Base-by-base conservation (phyloP, 208 protist species). In the Acanthamoeba culbertsoni region DNA sequence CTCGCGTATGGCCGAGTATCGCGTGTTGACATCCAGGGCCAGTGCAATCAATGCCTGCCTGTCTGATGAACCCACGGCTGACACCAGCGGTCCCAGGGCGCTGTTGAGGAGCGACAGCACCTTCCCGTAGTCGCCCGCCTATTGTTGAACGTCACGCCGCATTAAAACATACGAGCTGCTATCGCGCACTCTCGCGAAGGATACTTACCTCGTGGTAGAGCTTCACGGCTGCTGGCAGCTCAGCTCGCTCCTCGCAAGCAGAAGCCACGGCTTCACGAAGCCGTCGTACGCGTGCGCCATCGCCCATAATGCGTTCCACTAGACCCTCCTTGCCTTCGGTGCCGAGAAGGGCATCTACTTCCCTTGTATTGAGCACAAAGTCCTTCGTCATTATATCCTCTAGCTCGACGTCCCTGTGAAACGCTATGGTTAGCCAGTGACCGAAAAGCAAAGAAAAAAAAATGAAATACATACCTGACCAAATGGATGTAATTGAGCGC, bases 181-280 rank as follows among this genome's bases (percentile, higher is more conserved):
- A 59, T 59, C 14, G 23, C 23, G 51, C 16, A 59, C 51, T n/a
- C 14, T 59, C 14, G 16, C 23, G 51, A 59, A 59, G 23, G 23
- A 14, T 59, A 59, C 51, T 59, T n/a, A 59, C 51, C 68, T 79
- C 68, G 77, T 88, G 77, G 46, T 88, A 88, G 37, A 88, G 77
- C 33, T 88, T 88, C 31, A 88, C 51, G 37, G 77, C 77, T 20
- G 43, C 77, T 4, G 43, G 28, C 12, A 63, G 77, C 26, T 88
- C 51, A 33, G 48, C 77, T 3, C 51, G 43, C 48, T 55, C 77
- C 23, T 88, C 77, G 48, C 48, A 88, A 20, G 43, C 48, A 23
- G 48, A 20, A 48, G 77, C 77, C 23, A 62, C 77, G 6, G 31
- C 48, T 48, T 88, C 46, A 20, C 43, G 42, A 6, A 88, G 31